phyloP scores from a whole-genome alignment of 139 green algal species.

The Auxenochlorella pyrenoidosa region DNA sequence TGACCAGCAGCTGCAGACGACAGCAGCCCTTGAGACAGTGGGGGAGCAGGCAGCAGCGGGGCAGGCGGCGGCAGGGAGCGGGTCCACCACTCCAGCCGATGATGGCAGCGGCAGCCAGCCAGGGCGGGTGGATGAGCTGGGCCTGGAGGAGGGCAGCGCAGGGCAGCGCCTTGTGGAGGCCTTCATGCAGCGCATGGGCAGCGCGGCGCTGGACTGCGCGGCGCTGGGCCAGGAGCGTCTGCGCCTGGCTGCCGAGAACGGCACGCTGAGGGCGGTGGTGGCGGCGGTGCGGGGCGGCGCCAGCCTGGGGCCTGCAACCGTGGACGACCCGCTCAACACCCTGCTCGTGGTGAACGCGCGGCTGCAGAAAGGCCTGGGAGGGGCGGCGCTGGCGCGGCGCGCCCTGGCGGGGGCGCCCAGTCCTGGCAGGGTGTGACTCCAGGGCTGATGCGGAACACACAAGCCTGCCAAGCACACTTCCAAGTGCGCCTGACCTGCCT shows the following conservation, averaged over 20 bases:
- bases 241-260: conserved; percentile 84
- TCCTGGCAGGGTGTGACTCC: background rate
- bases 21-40: background rate
- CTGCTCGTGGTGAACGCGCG: conserved; percentile 88
- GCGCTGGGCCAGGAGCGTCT: conserved; percentile 76
- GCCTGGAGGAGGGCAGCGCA: conserved; percentile 12
- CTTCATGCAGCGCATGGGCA: background rate
- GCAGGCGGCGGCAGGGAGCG: background rate
- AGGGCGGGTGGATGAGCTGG: conserved; percentile 1
- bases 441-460: background rate
- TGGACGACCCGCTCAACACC: conserved; percentile 88
- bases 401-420: too few species aligned
- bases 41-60: background rate
- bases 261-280: conserved; percentile 73
- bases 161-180: conserved; percentile 16
- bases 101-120: background rate
- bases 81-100: too few species aligned
- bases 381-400: background rate
- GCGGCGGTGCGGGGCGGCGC: conserved; percentile 83
- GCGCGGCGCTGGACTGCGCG: conserved; percentile 69
- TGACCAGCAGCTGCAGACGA: background rate
- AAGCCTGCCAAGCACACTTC: too few species aligned
- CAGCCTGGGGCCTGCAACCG: conserved; percentile 79
- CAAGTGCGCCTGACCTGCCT: too few species aligned
- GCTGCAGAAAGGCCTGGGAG: conserved; percentile 61